Base-by-base conservation (phyloP, 768 basidiomycete species). In the Tylopilus vinaceipallidus region DNA sequence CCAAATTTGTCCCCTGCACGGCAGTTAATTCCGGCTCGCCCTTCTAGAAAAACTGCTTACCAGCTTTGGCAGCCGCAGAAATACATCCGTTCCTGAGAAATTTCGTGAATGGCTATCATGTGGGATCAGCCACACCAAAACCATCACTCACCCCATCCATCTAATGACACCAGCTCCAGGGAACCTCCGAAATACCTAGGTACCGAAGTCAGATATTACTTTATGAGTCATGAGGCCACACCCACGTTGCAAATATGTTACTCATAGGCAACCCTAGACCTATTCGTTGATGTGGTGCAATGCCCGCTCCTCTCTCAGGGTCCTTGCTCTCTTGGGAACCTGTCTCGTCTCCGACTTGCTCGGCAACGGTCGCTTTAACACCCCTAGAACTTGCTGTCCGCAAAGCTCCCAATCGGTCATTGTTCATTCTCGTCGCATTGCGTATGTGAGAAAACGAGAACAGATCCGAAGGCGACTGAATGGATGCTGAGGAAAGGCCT, bases 361-460 rank as follows among this genome's bases (percentile, higher is more conserved):
- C 91, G 20, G 82, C 78, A 10, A 95, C 82, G 0, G 91, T 95
- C 1, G 85, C 91, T 47, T 73, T 79, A 52, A 94, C 72, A 4
- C 88, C 88, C 47, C 74, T 71, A 24, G 76, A 76, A 53, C 79
- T 83, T 19, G 82, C 81, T 11, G 74, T 75, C 13, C 88, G 79
- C 47, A 90, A 70, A 6, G 86, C 86, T 12, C 81, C 82, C 24
- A 92, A 65, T 8, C 88, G 80, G 16, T 82, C 77, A 58, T 78
- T 69, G 43, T 87, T 78, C 67, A 93, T 68, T 42, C 89, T 76
- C 19, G 81, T 72, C 1, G 86, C 81, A 60, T 91, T 91, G 10
- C 91, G 81, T 23, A 86, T 64, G 66, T 94, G 91, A 4, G 91
- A 93, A 71, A 95, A 94, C 4, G 91, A 94, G 68, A 91, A 92